A percentile compares a stretch with the other conserved stretches of the same genome.
phyloP scores from a whole-genome alignment of 768 basidiomycete genomes.

The Filobasidium floriforme region DNA sequence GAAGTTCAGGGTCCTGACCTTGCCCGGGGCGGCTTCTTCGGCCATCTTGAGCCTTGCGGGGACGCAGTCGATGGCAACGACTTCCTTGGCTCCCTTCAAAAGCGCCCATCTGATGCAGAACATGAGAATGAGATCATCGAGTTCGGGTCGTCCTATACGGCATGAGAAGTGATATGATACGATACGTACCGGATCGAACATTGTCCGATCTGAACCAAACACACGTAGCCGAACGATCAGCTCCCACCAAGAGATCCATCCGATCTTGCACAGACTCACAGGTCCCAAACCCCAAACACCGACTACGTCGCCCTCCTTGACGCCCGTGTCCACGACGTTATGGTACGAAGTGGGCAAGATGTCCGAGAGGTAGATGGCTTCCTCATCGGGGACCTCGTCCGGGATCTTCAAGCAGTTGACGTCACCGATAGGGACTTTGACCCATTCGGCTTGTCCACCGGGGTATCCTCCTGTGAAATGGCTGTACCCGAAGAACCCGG shows the following conservation, averaged over 20 bases:
- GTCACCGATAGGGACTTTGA: slow-evolving; percentile 54
- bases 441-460: slow-evolving; percentile 24
- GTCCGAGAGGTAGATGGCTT: slow-evolving; percentile 44
- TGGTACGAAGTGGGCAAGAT: slow-evolving; percentile 68
- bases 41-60: slow-evolving; percentile 52
- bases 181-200: slow-evolving; percentile 48
- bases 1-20: slow-evolving; percentile 60
- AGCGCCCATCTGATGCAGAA: slow-evolving; percentile 50
- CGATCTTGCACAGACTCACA: slow-evolving; percentile 40
- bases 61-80: slow-evolving; percentile 65
- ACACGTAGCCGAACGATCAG: no score
- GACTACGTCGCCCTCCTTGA: slow-evolving; percentile 64
- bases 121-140: no score
- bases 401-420: slow-evolving; percentile 67
- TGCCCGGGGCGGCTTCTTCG: slow-evolving; percentile 37
- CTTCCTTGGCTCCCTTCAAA: slow-evolving; percentile 60
- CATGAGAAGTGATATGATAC: no score
- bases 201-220: slow-evolving; percentile 44
- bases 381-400: slow-evolving; percentile 58
- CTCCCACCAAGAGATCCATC: no score
- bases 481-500: slow-evolving; percentile 54
- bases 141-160: no score
- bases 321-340: slow-evolving; percentile 62
- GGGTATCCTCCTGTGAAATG: slow-evolving; percentile 51
- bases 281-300: slow-evolving; percentile 68